Evolutionary conservation across 768 basidiomycete species (phyloP), one percentile per base, ranked within the genome.

Genomic region (Kwoniella shandongensis): DNA sequence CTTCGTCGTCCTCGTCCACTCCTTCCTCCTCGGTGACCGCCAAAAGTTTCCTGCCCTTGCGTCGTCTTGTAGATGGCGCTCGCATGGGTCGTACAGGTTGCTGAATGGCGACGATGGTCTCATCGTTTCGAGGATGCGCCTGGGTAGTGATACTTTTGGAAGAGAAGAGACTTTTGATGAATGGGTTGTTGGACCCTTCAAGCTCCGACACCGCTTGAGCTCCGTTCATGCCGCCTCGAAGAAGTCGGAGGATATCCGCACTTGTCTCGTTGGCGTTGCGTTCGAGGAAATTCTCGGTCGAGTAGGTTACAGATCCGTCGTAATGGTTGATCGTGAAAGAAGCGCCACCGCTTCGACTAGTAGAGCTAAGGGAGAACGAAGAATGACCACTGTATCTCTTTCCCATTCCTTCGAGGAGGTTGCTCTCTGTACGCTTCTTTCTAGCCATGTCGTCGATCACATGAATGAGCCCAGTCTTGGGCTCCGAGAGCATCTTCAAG

Each of bases 401-500:
- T 44, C 83, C 81, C 72, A 97, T 91, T 0, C 93, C 90, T 67
- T 96, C 91, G 8, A 93, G 84, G 91, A 98, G 96, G 0, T 88
- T 89, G 51, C 87, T 83, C 67, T 94, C 91, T 2, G 87, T 93
- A 83, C 93, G 92, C 79, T 91, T 93, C 36, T 88, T 82, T 12
- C 88, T 83, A 1, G 92, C 88, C 76, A 96, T 92, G 72, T 98
- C 94, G 71, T 98, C 93, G 88, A 97, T 90, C 76, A 98, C 97
- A 69, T 94, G 91, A 51, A 97, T 85, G 29, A 99, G 80, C 1
- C 96, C 96, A 10, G 92, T 93, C 1, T 89, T 91, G 52, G 80
- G 81, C 70, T 90, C 87, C 71, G 91, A 87, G 39, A 98, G 78
- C 27, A 99, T 80, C 7, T 90, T 84, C 27, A 98, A 77, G 65